Percentiles rank a stretch among this genome's conserved stretches.
phyloP scores from a whole-genome alignment of 805 yeast genomes.

The Yueomyces sinensis region DNA sequence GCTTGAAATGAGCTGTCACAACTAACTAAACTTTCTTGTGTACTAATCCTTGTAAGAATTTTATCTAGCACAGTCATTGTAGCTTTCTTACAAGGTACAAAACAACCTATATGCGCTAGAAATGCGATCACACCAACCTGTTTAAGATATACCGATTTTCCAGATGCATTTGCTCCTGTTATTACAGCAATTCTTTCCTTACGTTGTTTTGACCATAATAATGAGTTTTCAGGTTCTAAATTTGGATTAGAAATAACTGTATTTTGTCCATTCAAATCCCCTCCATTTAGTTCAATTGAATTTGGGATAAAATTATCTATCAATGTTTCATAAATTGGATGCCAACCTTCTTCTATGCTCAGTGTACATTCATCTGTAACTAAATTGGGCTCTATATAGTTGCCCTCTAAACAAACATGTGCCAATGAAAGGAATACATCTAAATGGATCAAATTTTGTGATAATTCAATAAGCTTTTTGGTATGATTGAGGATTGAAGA shows the following conservation, averaged over 20 bases:
- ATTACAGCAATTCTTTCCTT: slow-evolving; percentile 22
- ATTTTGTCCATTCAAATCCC: slow-evolving; percentile 2
- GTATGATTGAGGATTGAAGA: slow-evolving; percentile 7
- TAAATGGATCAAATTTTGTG: slow-evolving; percentile 21
- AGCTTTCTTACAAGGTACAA: slow-evolving; percentile 37
- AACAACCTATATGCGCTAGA: slow-evolving; percentile 42
- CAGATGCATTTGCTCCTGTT: slow-evolving; percentile 40
- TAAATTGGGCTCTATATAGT: slow-evolving; percentile 25
- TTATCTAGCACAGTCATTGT: slow-evolving; percentile 35
- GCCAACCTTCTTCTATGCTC: slow-evolving; percentile 30
- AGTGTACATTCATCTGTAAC: slow-evolving; percentile 13
- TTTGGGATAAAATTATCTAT: slow-evolving; percentile 31
- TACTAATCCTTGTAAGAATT: slow-evolving; percentile 32
- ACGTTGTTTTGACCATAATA: neutral
- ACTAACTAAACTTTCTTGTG: slow-evolving; percentile 28
- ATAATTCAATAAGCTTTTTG: slow-evolving; percentile 7
- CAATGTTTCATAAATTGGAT: slow-evolving; percentile 32
- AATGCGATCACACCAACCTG: slow-evolving; percentile 37
- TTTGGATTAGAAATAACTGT: neutral
- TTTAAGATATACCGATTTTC: slow-evolving; percentile 37
- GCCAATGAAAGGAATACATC: slow-evolving; percentile 29
- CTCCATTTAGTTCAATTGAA: slow-evolving; percentile 22
- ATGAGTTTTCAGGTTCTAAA: neutral
- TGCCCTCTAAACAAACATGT: slow-evolving; percentile 13
- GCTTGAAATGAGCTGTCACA: slow-evolving; percentile 36